These are phyloP conservation scores for Phytophthora chlamydospora DNA, from an alignment of 352 stramenopile species.

Conservation along the genomic window DNA sequence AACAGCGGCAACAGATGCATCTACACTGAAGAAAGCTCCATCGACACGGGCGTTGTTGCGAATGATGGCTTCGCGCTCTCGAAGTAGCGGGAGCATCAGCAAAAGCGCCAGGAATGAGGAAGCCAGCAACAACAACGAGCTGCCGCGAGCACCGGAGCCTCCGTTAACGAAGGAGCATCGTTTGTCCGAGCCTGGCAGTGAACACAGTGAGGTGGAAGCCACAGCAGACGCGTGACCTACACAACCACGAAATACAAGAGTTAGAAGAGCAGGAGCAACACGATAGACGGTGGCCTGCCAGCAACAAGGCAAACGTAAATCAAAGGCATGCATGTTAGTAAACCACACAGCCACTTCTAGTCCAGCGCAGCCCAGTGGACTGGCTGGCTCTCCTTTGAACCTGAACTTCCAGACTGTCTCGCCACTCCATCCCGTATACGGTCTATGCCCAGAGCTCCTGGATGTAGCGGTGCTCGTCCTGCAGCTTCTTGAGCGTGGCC, in stretches of 20 bases:
- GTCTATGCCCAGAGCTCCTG: conserved; percentile 95
- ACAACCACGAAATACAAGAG: neutral
- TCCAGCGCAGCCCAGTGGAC: conserved; percentile 17
- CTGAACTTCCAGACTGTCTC: conserved; percentile 7
- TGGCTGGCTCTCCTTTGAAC: conserved; percentile 9
- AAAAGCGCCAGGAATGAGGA: conserved; percentile 11
- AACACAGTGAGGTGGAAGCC: conserved; percentile 9
- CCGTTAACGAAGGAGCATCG: conserved; percentile 10
- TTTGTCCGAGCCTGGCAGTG: conserved; percentile 13
- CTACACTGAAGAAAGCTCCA: conserved; percentile 36
- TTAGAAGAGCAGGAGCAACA: conserved; percentile 3
- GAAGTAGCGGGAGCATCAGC: conserved; percentile 26
- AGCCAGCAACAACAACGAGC: conserved; percentile 25
- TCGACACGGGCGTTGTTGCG: conserved; percentile 16
- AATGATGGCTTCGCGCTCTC: conserved; percentile 20
- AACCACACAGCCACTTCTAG: conserved; percentile 29
- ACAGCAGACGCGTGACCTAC: conserved; percentile 9
- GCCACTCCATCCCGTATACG: conserved; percentile 4
- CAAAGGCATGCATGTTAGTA: conserved; percentile 32
- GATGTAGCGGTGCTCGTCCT: conserved; percentile 91
- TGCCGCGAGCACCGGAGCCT: conserved; percentile 2
- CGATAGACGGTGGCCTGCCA: conserved; percentile 2
- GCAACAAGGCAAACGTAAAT: conserved; percentile 16
- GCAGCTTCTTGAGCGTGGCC: conserved; percentile 89
- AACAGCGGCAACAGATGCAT: conserved; percentile 19